Percentiles rank a stretch among this genome's conserved stretches.
Evolutionary conservation across 208 protist genomes (phyloP).

Genomic region (Trypanosoma lewisi): DNA sequence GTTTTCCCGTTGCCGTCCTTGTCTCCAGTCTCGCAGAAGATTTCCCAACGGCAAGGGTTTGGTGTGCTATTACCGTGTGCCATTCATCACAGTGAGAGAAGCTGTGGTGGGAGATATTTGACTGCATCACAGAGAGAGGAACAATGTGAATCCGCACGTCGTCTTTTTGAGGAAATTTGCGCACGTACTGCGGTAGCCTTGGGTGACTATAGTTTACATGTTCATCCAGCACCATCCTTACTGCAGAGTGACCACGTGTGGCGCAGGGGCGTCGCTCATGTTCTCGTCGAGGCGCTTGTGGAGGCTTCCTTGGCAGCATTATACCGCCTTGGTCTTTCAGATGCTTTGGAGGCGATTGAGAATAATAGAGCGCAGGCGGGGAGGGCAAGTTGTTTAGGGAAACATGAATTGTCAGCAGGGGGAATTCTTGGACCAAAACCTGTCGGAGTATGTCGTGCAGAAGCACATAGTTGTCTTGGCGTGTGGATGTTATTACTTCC

Average conservation of each 20-base stretch:
- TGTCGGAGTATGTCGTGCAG: slow-evolving; percentile 21
- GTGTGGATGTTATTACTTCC: slow-evolving; percentile 24
- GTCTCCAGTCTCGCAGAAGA: not conserved
- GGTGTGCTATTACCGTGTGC: slow-evolving; percentile 17
- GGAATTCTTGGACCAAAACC: slow-evolving; percentile 14
- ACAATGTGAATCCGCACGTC: not conserved
- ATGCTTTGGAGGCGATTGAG: slow-evolving; percentile 29
- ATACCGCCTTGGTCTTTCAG: slow-evolving; percentile 38
- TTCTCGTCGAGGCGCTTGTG: slow-evolving; percentile 27
- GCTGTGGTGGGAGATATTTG: slow-evolving; percentile 21
- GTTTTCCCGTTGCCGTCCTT: slow-evolving; percentile 32
- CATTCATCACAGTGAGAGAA: slow-evolving; percentile 4
- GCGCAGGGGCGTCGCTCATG: not conserved
- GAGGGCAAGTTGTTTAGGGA: no score
- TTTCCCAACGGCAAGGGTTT: not conserved
- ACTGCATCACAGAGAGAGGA: not conserved
- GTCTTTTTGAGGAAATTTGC: slow-evolving; percentile 7
- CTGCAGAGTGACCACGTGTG: not conserved
- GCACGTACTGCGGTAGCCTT: slow-evolving; percentile 8
- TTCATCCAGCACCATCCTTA: no score
- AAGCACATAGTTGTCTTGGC: slow-evolving; percentile 26
- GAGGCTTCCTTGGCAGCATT: slow-evolving; percentile 50
- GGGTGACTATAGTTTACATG: slow-evolving; percentile 2
- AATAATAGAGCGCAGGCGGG: slow-evolving; percentile 10
- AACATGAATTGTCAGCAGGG: not conserved